A percentile compares a stretch with the other conserved stretches of the same genome.
These are phyloP conservation scores for Tylopilus sp. DNA, from an alignment of 1,284 basidiomycete genomes.

Conservation along the genomic window DNA sequence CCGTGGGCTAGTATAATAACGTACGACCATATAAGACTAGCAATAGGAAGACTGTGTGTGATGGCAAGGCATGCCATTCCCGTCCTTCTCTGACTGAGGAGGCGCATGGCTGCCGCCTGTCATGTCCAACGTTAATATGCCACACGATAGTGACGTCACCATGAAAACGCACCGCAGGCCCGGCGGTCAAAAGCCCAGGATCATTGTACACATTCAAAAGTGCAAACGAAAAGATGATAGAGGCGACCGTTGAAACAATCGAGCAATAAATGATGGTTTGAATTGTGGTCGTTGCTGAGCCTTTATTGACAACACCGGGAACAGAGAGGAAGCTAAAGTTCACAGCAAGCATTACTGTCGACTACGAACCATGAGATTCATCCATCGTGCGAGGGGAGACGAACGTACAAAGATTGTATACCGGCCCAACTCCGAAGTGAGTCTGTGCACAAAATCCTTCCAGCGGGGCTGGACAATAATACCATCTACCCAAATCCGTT, in stretches of 20 bases:
- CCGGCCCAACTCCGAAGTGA: conserved; percentile 62
- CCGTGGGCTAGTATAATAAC: not conserved
- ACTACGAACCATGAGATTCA: conserved; percentile 23
- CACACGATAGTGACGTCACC: not conserved
- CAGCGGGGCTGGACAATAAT: conserved; percentile 37
- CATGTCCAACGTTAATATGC: not conserved
- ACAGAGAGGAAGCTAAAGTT: conserved; percentile 33
- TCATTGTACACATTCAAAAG: conserved; percentile 32
- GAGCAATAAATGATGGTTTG: conserved; percentile 29
- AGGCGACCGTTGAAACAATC: conserved; percentile 20
- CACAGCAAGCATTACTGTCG: conserved; percentile 33
- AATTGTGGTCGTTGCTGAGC: not conserved
- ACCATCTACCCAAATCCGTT: conserved; percentile 34
- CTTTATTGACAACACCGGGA: conserved; percentile 10
- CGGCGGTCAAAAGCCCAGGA: conserved; percentile 16
- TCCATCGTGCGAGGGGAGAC: accelerated
- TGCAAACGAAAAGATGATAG: conserved; percentile 28
- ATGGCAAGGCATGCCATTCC: conserved; percentile 25
- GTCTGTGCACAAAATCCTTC: conserved; percentile 51
- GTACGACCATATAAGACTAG: conserved; percentile 29
- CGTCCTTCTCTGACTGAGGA: conserved; percentile 10
- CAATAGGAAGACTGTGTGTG: conserved; percentile 30
- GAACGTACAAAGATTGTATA: conserved; percentile 60
- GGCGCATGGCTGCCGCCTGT: conserved; percentile 22
- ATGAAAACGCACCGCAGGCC: conserved; percentile 20